phyloP scores from a whole-genome alignment of 2,329 filamentous ascomycete genomes.

The Aureobasidium namibiae region DNA sequence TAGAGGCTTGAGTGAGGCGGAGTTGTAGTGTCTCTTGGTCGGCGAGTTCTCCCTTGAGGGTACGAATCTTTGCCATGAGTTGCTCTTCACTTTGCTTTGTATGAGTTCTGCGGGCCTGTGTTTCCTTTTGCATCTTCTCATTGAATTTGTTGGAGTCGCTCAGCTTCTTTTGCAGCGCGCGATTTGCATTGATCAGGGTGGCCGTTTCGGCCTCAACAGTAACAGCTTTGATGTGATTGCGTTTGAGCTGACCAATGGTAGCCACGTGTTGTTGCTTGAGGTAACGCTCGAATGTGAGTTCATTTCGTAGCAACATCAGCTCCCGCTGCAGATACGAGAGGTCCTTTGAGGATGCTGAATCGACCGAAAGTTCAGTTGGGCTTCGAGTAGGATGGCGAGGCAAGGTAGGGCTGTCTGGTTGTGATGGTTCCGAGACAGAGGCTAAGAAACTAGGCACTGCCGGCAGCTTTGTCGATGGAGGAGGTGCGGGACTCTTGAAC shows the following conservation, averaged over 20 bases:
- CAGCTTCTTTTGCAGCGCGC: constrained; percentile 62
- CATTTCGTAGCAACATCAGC: constrained; percentile 68
- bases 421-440: constrained; percentile 18
- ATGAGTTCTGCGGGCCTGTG: constrained; percentile 61
- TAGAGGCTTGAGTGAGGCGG: constrained; percentile 50
- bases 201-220: constrained; percentile 76
- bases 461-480: constrained; percentile 38
- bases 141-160: constrained; percentile 65
- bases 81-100: constrained; percentile 73
- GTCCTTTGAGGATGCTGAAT: constrained; percentile 20
- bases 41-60: constrained; percentile 60
- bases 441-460: constrained; percentile 31
- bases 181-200: constrained; percentile 69
- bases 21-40: constrained; percentile 45
- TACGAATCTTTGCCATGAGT: constrained; percentile 56
- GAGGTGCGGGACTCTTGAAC: constrained; percentile 39
- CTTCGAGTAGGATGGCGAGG: not conserved
- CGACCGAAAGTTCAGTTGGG: not conserved
- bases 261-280: constrained; percentile 76
- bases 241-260: constrained; percentile 70
- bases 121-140: constrained; percentile 62
- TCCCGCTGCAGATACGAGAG: constrained; percentile 59
- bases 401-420: constrained; percentile 1
- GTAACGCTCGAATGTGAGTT: constrained; percentile 75
- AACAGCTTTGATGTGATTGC: constrained; percentile 66